Percentiles rank a stretch among this genome's conserved stretches.
Evolutionary conservation across 1,284 basidiomycete genomes (phyloP).

Genomic region (Boletus semigastroideus): DNA sequence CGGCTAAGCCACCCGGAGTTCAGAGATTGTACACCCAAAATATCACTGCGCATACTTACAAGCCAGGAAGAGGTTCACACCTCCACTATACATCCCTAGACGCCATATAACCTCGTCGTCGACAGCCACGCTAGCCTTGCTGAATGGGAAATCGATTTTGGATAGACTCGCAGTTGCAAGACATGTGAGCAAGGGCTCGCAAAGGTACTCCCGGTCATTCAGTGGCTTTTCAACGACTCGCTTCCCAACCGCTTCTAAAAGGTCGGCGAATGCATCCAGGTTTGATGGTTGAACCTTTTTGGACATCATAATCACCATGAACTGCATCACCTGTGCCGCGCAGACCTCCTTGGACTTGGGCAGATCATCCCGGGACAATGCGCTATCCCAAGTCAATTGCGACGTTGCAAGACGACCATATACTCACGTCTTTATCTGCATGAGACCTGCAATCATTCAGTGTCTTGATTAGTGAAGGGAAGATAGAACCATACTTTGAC

Average conservation of each 20-base stretch:
- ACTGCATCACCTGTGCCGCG: constrained; percentile 28
- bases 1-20: constrained; percentile 36
- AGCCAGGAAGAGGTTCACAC: constrained; percentile 19
- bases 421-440: constrained; percentile 19
- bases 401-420: not conserved
- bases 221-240: constrained; percentile 14
- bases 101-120: constrained; percentile 28
- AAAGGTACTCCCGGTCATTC: constrained; percentile 13
- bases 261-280: constrained; percentile 4
- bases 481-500: constrained; percentile 19
- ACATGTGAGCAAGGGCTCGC: constrained; percentile 24
- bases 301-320: constrained; percentile 23
- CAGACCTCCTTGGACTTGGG: constrained; percentile 7
- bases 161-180: constrained; percentile 22
- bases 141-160: constrained; percentile 6
- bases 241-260: constrained; percentile 21
- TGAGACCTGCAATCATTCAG: constrained; percentile 20
- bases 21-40: constrained; percentile 5
- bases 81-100: constrained; percentile 15
- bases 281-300: constrained; percentile 14
- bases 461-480: not conserved
- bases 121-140: not conserved
- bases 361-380: constrained; percentile 10
- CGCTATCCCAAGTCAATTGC: constrained; percentile 7
- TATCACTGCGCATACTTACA: constrained; percentile 20